Evolutionary conservation across 345 rosid species (phyloP).

Genomic region (Luvunga scandens): DNA sequence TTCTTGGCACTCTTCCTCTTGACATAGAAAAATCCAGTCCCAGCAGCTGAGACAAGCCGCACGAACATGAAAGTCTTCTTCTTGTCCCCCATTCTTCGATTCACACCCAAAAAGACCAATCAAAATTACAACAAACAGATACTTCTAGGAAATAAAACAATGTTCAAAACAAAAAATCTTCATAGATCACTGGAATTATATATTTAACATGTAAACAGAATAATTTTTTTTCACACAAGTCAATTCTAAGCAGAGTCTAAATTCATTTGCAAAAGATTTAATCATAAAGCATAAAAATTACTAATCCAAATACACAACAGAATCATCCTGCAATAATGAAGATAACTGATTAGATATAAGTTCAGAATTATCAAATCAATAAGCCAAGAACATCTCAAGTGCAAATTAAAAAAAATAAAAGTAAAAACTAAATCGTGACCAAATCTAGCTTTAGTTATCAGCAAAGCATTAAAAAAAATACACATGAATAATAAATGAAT

Average conservation of each 20-base stretch:
- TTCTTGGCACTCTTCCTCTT: conserved; percentile 85
- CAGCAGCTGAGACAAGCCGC: conserved; percentile 91
- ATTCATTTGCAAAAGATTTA: not conserved
- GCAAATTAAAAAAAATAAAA: not conserved
- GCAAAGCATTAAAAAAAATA: not conserved
- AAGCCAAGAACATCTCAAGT: not conserved
- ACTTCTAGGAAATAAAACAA: not conserved
- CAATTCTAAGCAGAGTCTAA: not conserved
- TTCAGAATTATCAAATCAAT: not conserved
- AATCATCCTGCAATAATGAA: not conserved
- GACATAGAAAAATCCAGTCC: conserved; percentile 95
- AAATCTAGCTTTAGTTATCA: not conserved
- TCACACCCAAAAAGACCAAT: not conserved
- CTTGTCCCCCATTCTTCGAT: conserved; percentile 71
- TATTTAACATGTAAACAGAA: not conserved
- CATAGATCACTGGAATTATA: not conserved
- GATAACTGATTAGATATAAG: not conserved
- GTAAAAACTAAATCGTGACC: not conserved
- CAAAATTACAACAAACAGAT: conserved; percentile 1
- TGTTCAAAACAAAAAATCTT: not conserved
- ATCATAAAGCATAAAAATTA: not conserved
- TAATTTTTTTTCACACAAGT: not conserved
- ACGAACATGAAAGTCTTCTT: conserved; percentile 88
- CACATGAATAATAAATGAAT: not conserved
- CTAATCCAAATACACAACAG: not conserved